Percentiles rank a stretch among this genome's conserved stretches.
phyloP scores from a whole-genome alignment of 2,329 filamentous ascomycete genomes.

The Alternaria triticimaculans region DNA sequence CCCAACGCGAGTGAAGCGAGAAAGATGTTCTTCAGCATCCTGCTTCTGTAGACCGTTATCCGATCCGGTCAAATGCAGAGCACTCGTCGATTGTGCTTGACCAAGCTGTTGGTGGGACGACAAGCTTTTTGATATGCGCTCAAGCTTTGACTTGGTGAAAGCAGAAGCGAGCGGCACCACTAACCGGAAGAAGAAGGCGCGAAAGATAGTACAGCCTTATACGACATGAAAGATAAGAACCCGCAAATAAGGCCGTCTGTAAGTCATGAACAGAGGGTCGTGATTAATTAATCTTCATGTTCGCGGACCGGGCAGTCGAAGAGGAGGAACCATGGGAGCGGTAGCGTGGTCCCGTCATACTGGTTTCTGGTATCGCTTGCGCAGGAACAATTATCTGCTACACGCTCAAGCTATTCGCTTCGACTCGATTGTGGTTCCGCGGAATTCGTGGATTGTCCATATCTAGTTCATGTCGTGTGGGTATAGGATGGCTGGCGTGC shows the following conservation, averaged over 20 bases:
- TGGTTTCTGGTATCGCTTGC: constrained; percentile 2
- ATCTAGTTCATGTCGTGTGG: neutral
- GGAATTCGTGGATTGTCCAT: neutral
- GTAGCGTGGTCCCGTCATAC: neutral
- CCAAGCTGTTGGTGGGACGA: neutral
- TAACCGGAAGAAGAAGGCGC: constrained; percentile 6
- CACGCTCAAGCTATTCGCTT: neutral
- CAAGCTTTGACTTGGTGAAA: constrained; percentile 1
- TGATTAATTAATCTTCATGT: neutral
- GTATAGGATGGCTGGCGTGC: neutral
- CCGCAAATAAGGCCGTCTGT: neutral
- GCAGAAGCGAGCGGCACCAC: neutral
- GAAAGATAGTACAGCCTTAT: neutral
- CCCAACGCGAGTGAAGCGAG: constrained; percentile 2
- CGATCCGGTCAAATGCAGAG: neutral
- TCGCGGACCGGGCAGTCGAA: neutral
- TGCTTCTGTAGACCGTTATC: neutral
- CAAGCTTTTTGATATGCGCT: constrained; percentile 4
- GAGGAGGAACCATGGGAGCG: neutral
- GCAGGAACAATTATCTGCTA: neutral
- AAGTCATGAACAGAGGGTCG: neutral
- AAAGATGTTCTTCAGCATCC: constrained; percentile 5
- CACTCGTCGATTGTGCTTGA: neutral
- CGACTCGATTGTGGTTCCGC: neutral
- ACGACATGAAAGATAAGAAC: neutral